Evolutionary conservation across 23 red algal genomes (phyloP).

Genomic region (Gracilaria caudata): DNA sequence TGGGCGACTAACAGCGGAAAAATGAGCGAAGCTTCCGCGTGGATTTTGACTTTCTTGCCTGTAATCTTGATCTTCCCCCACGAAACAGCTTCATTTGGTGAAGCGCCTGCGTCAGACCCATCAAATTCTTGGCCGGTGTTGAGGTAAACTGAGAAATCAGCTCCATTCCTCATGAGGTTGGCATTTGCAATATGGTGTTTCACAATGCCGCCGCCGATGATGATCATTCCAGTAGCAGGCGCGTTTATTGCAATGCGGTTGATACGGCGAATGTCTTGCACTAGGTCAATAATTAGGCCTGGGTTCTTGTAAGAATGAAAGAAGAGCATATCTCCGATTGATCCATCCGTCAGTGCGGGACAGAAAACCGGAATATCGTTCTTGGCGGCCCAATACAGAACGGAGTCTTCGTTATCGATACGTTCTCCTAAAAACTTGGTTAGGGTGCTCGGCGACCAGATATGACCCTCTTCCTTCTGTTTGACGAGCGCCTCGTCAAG

Average conservation of each 20-base stretch:
- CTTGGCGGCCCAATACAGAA: slow-evolving; percentile 92
- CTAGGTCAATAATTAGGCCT: slow-evolving; percentile 88
- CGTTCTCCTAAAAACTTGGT: slow-evolving; percentile 80
- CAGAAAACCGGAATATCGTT: slow-evolving; percentile 96
- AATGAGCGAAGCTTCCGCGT: slow-evolving; percentile 87
- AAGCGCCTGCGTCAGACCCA: slow-evolving; percentile 90
- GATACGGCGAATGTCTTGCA: slow-evolving; percentile 83
- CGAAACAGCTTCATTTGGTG: slow-evolving; percentile 95
- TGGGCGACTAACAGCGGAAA: slow-evolving; percentile 97
- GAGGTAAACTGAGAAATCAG: slow-evolving; percentile 94
- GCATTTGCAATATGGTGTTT: slow-evolving; percentile 99
- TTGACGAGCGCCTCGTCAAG: slow-evolving; percentile 80
- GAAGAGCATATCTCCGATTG: slow-evolving; percentile 96
- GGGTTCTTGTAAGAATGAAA: slow-evolving; percentile 93
- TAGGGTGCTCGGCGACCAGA: slow-evolving; percentile 86
- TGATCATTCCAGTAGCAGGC: slow-evolving; percentile 86
- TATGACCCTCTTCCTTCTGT: slow-evolving; percentile 33
- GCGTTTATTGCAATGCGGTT: slow-evolving; percentile 81
- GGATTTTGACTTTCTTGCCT: slow-evolving; percentile 82
- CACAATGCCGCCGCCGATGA: slow-evolving; percentile 92
- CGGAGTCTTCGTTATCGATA: slow-evolving; percentile 80
- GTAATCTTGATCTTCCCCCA: slow-evolving; percentile 94
- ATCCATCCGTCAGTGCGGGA: slow-evolving; percentile 98
- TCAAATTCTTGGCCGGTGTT: slow-evolving; percentile 98
- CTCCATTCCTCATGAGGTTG: slow-evolving; percentile 98